Conservation (phyloP, 768 basidiomycete genomes). For the Melanogaster broomeanus region DNA sequence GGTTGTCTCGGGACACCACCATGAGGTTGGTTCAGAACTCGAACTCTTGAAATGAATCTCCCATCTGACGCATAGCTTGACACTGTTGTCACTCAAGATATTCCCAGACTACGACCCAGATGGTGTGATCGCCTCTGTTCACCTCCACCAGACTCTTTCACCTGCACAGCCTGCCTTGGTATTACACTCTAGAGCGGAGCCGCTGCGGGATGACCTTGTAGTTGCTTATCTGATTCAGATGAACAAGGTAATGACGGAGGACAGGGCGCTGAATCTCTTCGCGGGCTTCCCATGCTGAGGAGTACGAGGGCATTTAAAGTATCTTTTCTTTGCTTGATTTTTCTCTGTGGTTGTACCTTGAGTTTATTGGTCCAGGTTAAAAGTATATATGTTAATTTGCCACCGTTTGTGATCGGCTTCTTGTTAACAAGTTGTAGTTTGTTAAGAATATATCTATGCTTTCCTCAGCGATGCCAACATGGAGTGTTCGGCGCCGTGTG, state of each 20-base stretch:
- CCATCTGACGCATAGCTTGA: background rate
- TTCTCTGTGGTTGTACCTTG: no score
- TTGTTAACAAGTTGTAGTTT: no score
- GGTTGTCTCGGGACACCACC: slow-evolving; percentile 19
- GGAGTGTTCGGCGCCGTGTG: no score
- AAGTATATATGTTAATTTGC: no score
- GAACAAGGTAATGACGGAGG: slow-evolving; percentile 25
- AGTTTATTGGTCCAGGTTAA: no score
- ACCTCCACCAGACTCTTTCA: slow-evolving; percentile 9
- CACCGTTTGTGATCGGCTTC: no score
- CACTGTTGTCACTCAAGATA: slow-evolving; percentile 10
- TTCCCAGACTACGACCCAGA: slow-evolving; percentile 26
- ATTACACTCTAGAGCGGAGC: slow-evolving; percentile 24
- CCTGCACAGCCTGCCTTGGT: slow-evolving; percentile 18
- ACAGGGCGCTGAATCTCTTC: slow-evolving; percentile 25
- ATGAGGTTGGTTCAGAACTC: slow-evolving; percentile 15
- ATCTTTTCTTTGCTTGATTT: background rate
- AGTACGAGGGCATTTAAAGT: background rate
- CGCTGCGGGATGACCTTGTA: slow-evolving; percentile 30
- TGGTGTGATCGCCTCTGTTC: slow-evolving; percentile 22
- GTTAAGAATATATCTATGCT: no score
- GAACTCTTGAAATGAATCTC: background rate
- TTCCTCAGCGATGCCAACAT: no score
- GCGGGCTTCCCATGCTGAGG: slow-evolving; percentile 12
- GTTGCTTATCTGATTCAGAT: slow-evolving; percentile 30